Percentiles rank a stretch among this genome's conserved stretches.
Conservation (phyloP, 306 rosid species). For the Medicago lupulina region DNA sequence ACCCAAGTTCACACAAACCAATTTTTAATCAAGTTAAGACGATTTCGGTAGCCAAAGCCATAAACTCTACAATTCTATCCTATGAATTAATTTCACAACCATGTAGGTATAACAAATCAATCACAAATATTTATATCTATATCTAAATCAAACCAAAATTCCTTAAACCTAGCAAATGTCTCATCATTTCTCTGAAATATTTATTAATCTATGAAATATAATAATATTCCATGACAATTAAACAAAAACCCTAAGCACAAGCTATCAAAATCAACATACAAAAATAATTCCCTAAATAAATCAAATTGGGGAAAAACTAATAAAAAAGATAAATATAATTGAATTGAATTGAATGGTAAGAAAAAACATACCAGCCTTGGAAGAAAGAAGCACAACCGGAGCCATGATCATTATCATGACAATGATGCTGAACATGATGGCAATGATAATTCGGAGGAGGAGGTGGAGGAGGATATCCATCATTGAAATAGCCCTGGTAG, state of each 20-base stretch:
- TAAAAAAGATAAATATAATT: not conserved
- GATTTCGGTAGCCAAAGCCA: not conserved
- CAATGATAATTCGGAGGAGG: slow-evolving; percentile 53
- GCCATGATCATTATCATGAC: slow-evolving; percentile 33
- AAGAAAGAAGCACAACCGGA: slow-evolving; percentile 59
- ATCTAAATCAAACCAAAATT: slow-evolving; percentile 2
- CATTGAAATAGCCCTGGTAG: slow-evolving; percentile 78
- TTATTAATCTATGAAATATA: not conserved
- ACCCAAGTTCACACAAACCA: not conserved
- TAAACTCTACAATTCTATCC: not conserved
- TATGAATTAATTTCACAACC: not conserved
- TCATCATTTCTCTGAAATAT: not conserved
- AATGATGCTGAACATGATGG: slow-evolving; percentile 59
- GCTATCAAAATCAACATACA: not conserved
- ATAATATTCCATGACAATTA: not conserved
- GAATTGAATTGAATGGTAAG: not conserved
- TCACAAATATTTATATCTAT: not conserved
- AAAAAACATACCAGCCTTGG: slow-evolving; percentile 66
- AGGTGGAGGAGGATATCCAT: slow-evolving; percentile 62
- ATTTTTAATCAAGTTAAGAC: not conserved
- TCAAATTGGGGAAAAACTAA: not conserved
- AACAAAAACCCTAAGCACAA: not conserved
- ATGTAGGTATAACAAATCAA: not conserved
- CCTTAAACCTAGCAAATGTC: not conserved
- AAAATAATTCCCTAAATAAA: not conserved